Evolutionary conservation across 352 stramenopile genomes (phyloP).

Genomic region (Globisporangium okanoganense): DNA sequence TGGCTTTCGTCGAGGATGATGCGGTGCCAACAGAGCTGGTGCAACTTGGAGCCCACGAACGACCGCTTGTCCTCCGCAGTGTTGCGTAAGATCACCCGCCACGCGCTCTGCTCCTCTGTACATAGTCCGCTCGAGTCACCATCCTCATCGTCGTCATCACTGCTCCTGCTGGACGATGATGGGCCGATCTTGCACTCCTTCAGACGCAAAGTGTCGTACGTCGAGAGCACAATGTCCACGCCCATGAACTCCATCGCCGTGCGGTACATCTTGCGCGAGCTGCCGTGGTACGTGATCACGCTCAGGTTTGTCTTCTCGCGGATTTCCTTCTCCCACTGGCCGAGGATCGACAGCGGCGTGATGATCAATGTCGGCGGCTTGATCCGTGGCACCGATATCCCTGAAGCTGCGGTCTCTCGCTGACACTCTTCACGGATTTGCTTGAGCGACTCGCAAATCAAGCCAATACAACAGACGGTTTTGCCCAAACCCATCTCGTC

Average conservation of each 20-base stretch:
- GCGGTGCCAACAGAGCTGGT: constrained; percentile 78
- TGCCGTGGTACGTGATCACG: constrained; percentile 73
- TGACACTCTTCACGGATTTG: constrained; percentile 30
- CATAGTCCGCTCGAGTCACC: constrained; percentile 8
- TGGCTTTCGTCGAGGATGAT: constrained; percentile 90
- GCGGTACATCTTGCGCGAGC: constrained; percentile 54
- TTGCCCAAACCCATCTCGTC: constrained; percentile 90
- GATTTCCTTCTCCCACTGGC: constrained; percentile 83
- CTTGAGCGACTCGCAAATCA: constrained; percentile 67
- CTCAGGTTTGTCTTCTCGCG: constrained; percentile 73
- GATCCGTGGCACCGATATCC: constrained; percentile 26
- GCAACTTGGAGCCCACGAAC: constrained; percentile 55
- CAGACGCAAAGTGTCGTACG: constrained; percentile 73
- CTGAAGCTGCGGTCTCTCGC: constrained; percentile 10
- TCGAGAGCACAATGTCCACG: constrained; percentile 73
- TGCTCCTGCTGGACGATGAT: constrained; percentile 18
- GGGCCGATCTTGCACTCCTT: constrained; percentile 60
- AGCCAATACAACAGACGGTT: constrained; percentile 85
- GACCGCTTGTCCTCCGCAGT: constrained; percentile 12
- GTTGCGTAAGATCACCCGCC: constrained; percentile 11
- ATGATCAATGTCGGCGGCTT: constrained; percentile 73
- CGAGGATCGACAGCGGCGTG: constrained; percentile 80
- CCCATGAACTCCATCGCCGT: constrained; percentile 75
- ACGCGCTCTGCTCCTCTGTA: constrained; percentile 8
- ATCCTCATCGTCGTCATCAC: no score